Percentiles rank a stretch among this genome's conserved stretches.
Conservation (phyloP, 2,329 filamentous ascomycete genomes). For the Emergomyces orientalis region DNA sequence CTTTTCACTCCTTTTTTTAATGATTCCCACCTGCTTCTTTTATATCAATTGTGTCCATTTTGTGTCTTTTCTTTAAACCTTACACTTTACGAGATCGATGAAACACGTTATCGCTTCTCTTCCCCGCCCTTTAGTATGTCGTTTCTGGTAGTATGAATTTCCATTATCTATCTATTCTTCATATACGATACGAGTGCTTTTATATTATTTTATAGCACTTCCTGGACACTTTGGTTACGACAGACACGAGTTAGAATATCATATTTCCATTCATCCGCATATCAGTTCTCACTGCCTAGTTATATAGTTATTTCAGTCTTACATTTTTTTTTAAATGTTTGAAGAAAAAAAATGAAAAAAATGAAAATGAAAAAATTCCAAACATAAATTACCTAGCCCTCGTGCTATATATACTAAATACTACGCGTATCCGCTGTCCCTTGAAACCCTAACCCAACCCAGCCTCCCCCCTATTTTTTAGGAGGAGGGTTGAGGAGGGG, state of each 20-base stretch:
- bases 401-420: no score
- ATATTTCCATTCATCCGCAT: not conserved
- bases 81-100: not conserved
- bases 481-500: no score
- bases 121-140: not conserved
- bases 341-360: no score
- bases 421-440: no score
- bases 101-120: not conserved
- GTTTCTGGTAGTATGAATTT: not conserved
- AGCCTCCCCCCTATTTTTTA: no score
- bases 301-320: not conserved
- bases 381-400: no score
- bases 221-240: not conserved
- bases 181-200: not conserved
- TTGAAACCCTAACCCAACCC: no score
- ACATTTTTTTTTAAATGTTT: not conserved
- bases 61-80: not conserved
- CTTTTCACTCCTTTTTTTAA: not conserved
- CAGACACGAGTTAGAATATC: not conserved
- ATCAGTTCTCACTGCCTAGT: not conserved
- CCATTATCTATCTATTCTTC: not conserved
- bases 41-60: not conserved
- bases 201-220: not conserved
- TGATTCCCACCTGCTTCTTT: not conserved
- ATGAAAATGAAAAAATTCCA: no score